Evolutionary conservation across 257 asterid genomes (phyloP).

Genomic region (Solanum corneliomulleri): DNA sequence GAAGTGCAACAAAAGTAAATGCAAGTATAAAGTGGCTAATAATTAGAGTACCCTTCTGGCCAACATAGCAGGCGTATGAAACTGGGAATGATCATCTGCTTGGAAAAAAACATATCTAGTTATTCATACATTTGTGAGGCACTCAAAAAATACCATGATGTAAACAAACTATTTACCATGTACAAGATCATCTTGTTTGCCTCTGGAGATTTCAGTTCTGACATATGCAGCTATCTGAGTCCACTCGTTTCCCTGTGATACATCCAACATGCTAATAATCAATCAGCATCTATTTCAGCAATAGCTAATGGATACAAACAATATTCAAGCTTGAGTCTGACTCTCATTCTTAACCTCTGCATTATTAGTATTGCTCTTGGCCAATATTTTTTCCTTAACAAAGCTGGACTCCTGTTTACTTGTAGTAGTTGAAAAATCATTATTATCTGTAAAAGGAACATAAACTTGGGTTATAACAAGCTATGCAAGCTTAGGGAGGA

Average conservation of each 20-base stretch:
- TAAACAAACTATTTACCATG: conserved; percentile 31
- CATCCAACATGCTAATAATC: conserved; percentile 8
- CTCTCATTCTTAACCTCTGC: conserved; percentile 38
- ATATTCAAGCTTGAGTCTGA: background rate
- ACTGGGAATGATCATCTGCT: conserved; percentile 52
- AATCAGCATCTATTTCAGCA: conserved; percentile 13
- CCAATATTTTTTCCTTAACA: conserved; percentile 20
- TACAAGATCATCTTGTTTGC: conserved; percentile 28
- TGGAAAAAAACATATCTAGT: background rate
- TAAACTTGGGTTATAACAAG: background rate
- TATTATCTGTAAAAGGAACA: conserved; percentile 33
- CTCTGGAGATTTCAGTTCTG: conserved; percentile 33
- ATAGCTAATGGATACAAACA: background rate
- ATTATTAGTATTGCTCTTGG: conserved; percentile 21
- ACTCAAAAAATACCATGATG: background rate
- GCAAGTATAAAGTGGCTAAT: background rate
- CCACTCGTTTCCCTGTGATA: conserved; percentile 20
- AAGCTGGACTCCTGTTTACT: conserved; percentile 35
- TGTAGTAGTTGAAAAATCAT: conserved; percentile 11
- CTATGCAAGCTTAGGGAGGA: background rate
- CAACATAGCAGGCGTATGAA: conserved; percentile 39
- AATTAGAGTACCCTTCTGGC: conserved; percentile 60
- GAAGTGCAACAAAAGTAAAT: background rate
- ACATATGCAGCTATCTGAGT: conserved; percentile 17
- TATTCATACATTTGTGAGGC: conserved; percentile 1